phyloP scores from a whole-genome alignment of 805 yeast species.

The Sugiyamaella chiloensis region DNA sequence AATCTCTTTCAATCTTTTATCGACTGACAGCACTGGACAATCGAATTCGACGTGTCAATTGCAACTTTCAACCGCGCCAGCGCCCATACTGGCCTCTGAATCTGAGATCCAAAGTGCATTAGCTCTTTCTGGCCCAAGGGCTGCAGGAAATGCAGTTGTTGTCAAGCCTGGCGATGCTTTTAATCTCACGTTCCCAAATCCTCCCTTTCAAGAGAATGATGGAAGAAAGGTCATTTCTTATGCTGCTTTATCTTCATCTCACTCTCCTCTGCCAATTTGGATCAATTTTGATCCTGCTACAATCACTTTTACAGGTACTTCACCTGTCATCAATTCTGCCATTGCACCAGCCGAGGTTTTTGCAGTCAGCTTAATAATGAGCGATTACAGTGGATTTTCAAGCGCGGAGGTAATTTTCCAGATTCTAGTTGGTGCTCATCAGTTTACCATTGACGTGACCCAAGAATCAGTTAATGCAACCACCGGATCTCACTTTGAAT shows the following conservation, averaged over 20 bases:
- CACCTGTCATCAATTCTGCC: conserved; percentile 79
- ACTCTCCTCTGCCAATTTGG: conserved; percentile 93
- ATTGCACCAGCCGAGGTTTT: conserved; percentile 84
- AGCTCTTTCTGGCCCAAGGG: conserved; percentile 64
- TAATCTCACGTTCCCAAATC: conserved; percentile 56
- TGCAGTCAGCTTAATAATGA: conserved; percentile 68
- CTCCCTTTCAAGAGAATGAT: conserved; percentile 53
- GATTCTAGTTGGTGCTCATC: conserved; percentile 84
- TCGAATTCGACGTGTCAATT: conserved; percentile 51
- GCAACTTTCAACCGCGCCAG: conserved; percentile 55
- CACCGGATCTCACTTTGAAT: conserved; percentile 50
- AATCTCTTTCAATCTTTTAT: conserved; percentile 54
- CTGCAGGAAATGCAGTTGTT: conserved; percentile 73
- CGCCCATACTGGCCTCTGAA: conserved; percentile 47
- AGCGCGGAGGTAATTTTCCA: conserved; percentile 69
- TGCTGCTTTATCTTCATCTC: conserved; percentile 76
- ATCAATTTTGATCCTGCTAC: conserved; percentile 58
- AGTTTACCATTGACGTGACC: conserved; percentile 62
- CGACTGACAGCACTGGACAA: conserved; percentile 57
- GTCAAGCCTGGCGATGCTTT: conserved; percentile 68
- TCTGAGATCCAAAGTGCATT: conserved; percentile 52
- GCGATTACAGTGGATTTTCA: conserved; percentile 72
- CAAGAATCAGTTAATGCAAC: conserved; percentile 67
- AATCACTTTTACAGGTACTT: conserved; percentile 76
- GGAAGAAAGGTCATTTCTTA: conserved; percentile 55